Percentiles rank a stretch among this genome's conserved stretches.
phyloP scores from a whole-genome alignment of 306 rosid species.

The Lablab purpureus region DNA sequence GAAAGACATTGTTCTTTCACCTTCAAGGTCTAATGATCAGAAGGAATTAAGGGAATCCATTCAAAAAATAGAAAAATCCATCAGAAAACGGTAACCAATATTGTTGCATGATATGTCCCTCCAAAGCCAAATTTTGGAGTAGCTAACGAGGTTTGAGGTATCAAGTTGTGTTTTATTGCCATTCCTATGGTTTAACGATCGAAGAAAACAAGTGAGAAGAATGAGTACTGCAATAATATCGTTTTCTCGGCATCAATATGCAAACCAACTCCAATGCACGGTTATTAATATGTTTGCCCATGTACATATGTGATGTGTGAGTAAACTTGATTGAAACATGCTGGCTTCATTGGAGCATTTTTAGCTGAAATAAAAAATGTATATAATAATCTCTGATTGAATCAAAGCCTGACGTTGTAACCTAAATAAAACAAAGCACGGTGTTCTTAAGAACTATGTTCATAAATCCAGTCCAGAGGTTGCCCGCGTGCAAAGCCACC shows the following conservation, averaged over 20 bases:
- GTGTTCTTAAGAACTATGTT: no score
- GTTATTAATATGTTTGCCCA: not conserved
- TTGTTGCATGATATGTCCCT: not conserved
- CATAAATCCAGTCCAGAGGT: no score
- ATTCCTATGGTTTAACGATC: not conserved
- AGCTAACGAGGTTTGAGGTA: constrained; percentile 1
- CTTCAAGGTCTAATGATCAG: constrained; percentile 65
- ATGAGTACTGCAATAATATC: not conserved
- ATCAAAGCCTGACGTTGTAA: not conserved
- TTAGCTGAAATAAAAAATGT: not conserved
- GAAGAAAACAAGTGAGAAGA: not conserved
- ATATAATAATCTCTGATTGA: not conserved
- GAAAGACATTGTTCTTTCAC: constrained; percentile 67
- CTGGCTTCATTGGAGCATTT: constrained; percentile 12
- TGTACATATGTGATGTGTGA: not conserved
- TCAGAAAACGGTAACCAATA: constrained; percentile 10
- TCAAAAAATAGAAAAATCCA: constrained; percentile 56
- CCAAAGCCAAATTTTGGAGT: constrained; percentile 37
- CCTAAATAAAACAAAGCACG: no score
- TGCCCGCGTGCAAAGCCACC: no score
- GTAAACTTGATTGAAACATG: not conserved
- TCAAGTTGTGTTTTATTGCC: not conserved
- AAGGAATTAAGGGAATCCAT: constrained; percentile 59
- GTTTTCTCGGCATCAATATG: not conserved
- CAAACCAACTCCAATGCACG: not conserved